Evolutionary conservation across 2,329 filamentous ascomycete genomes (phyloP).

Genomic region (Truncatella angustata): DNA sequence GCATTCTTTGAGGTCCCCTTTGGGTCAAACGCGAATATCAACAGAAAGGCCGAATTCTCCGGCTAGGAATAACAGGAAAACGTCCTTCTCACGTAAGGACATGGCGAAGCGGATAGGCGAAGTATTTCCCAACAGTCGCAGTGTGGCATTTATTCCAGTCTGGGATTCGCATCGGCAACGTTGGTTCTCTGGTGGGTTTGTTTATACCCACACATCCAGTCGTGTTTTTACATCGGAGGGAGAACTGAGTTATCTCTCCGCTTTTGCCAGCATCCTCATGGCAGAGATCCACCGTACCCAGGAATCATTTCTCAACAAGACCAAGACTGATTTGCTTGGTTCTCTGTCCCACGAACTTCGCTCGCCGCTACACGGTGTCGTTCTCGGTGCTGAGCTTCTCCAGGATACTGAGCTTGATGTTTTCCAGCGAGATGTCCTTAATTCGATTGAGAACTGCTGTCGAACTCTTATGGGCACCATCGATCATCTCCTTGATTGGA

Average conservation of each 20-base stretch:
- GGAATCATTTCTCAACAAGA: constrained; percentile 34
- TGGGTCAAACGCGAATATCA: neutral
- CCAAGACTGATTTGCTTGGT: constrained; percentile 57
- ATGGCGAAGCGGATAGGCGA: neutral
- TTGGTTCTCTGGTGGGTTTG: constrained; percentile 49
- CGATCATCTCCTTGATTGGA: constrained; percentile 52
- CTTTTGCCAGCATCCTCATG: constrained; percentile 54
- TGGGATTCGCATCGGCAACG: constrained; percentile 45
- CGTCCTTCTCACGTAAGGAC: neutral
- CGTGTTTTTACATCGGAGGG: constrained; percentile 42
- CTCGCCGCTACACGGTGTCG: constrained; percentile 57
- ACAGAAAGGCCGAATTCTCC: too few relatives aligned
- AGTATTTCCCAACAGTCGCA: constrained; percentile 43
- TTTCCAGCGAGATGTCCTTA: constrained; percentile 44
- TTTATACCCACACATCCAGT: constrained; percentile 42
- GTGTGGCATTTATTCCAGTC: constrained; percentile 45
- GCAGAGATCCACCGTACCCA: constrained; percentile 50
- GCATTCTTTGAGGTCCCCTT: too few relatives aligned
- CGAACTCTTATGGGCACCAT: constrained; percentile 52
- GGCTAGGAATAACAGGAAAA: neutral
- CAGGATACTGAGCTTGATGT: constrained; percentile 46
- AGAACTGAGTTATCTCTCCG: constrained; percentile 48
- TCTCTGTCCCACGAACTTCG: constrained; percentile 61
- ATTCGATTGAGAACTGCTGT: constrained; percentile 49
- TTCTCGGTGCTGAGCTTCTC: constrained; percentile 52